Base-by-base conservation (phyloP, 2,329 filamentous ascomycete genomes). In the Colletotrichum somersetense region DNA sequence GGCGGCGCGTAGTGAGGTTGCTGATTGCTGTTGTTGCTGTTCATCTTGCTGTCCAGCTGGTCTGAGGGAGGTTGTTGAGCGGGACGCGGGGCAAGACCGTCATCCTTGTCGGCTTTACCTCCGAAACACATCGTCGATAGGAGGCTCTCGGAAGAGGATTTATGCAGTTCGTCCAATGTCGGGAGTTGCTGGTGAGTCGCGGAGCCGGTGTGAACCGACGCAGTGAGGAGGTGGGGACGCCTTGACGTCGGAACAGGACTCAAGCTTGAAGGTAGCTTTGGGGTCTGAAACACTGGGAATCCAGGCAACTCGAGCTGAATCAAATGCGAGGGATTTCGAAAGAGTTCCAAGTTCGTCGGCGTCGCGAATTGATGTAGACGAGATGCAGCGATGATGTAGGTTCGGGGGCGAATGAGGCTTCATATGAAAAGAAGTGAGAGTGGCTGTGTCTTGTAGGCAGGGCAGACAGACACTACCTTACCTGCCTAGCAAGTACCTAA, bases 111-210 rank as follows among this genome's bases (percentile, higher is more conserved):
- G 68, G 85, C 81, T 62, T 84, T 85, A 74, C 79, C 79, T 56
- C 85, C 84, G 75, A 88, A 88, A 78, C 86, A 88, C 86, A 88
- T 88, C 12, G 30, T 67, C 10, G 57, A 42, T n/a, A 16, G 11
- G 8, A 20, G 20, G 55, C 50, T 35, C n/a, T 40, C 40, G 6
- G 64, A 23, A 23, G 50, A 20, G 33, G 33, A 26, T 48, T 71
- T 33, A 67, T 63, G 65, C 58, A 46, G 70, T 72, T 72, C 70
- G 61, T 72, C 70, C 40, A 44, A 30, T 63, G 58, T 69, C 65
- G 23, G 16, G 35, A 50, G 10, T 55, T 23, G 30, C 35, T 56
- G 38, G 18, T 18, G 52, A 56, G 58, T 57, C 23, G 59, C 59
- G 42, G 53, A 61, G 59, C 44, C 2, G 40, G 33, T 44, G 42